Conservation (phyloP, 352 stramenopile species). For the Pilasporangium apinafurcum region DNA sequence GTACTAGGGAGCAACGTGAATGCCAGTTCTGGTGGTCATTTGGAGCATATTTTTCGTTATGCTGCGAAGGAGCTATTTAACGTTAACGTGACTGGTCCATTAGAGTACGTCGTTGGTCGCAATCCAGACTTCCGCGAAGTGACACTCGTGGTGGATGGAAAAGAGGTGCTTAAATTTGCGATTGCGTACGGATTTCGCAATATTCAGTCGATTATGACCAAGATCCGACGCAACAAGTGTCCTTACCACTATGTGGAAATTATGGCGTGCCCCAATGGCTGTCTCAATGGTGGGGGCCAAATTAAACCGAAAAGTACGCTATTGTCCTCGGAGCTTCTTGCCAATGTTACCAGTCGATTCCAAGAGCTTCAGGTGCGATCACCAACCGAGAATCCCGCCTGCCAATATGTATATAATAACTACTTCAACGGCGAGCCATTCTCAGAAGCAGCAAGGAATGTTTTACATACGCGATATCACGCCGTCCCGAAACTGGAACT, state of each 20-base stretch:
- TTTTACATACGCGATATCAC: conserved; percentile 79
- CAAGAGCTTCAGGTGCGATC: conserved; percentile 52
- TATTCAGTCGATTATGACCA: conserved; percentile 93
- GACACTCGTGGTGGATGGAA: conserved; percentile 54
- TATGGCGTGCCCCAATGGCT: conserved; percentile 98
- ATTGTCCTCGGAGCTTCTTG: conserved; percentile 44
- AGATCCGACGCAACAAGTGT: conserved; percentile 87
- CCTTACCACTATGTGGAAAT: conserved; percentile 97
- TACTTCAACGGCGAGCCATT: conserved; percentile 74
- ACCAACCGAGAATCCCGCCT: conserved; percentile 61
- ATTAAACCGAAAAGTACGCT: conserved; percentile 70
- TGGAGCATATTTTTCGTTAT: conserved; percentile 91
- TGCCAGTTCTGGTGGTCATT: conserved; percentile 80
- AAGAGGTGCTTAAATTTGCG: conserved; percentile 90
- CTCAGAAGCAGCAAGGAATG: conserved; percentile 47
- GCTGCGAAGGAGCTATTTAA: conserved; percentile 88
- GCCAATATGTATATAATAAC: conserved; percentile 77
- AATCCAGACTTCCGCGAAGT: conserved; percentile 90
- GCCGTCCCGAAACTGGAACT: conserved; percentile 82
- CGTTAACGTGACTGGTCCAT: conserved; percentile 69
- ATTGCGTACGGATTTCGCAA: conserved; percentile 97
- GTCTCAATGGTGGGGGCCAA: conserved; percentile 96
- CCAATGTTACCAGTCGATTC: conserved; percentile 62
- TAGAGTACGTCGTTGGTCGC: conserved; percentile 83
- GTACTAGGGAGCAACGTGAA: conserved; percentile 62